phyloP scores from a whole-genome alignment of 78 protist species.

The Dictyostelium firmibasis region DNA sequence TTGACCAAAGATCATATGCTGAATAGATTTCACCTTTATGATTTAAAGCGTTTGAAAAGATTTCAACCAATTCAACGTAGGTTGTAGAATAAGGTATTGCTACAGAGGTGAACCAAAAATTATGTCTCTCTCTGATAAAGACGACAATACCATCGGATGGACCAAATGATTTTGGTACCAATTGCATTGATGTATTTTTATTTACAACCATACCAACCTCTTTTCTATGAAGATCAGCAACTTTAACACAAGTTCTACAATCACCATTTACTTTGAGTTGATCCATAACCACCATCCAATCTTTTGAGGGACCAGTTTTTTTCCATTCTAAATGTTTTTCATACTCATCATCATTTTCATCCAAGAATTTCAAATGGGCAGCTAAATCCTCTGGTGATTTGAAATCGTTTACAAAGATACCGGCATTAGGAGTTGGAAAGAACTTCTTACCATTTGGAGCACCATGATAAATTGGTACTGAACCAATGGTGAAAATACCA shows the following conservation, averaged over 20 bases:
- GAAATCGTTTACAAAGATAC: constrained; percentile 49
- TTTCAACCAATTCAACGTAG: not conserved
- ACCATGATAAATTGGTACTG: constrained; percentile 71
- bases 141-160: constrained; percentile 42
- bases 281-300: constrained; percentile 36
- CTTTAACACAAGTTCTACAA: constrained; percentile 31
- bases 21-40: constrained; percentile 40
- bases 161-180: constrained; percentile 8
- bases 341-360: constrained; percentile 44
- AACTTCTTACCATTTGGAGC: constrained; percentile 72
- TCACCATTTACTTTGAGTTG: not conserved
- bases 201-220: constrained; percentile 39
- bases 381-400: constrained; percentile 27
- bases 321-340: constrained; percentile 42
- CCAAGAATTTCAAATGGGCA: constrained; percentile 2
- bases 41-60: not conserved
- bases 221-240: constrained; percentile 48
- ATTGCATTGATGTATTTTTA: not conserved
- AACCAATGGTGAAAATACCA: constrained; percentile 49
- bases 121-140: constrained; percentile 21
- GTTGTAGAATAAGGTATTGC: constrained; percentile 24
- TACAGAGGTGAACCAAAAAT: constrained; percentile 28
- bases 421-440: constrained; percentile 25
- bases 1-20: constrained; percentile 6
- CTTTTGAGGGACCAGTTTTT: constrained; percentile 36